A percentile compares a stretch with the other conserved stretches of the same genome.
phyloP scores from a whole-genome alignment of 805 yeast genomes.

The Candida insectorum region DNA sequence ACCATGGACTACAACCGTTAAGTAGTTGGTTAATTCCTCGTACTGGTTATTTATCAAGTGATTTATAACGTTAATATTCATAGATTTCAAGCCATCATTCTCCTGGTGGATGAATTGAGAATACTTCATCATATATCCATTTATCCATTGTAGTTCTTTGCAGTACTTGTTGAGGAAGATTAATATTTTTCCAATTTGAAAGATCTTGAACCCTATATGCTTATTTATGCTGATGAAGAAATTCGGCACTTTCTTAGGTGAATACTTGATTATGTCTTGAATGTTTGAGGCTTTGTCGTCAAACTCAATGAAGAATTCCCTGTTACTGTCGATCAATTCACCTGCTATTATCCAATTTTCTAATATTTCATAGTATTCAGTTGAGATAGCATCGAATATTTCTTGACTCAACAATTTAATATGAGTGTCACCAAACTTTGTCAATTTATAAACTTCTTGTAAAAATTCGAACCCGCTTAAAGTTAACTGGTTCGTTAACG shows the following conservation, averaged over 20 bases:
- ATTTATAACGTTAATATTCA: conserved; percentile 33
- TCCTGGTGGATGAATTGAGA: conserved; percentile 25
- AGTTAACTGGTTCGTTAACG: conserved; percentile 34
- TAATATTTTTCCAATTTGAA: conserved; percentile 69
- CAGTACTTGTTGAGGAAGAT: conserved; percentile 64
- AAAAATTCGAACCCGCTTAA: conserved; percentile 51
- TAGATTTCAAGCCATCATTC: conserved; percentile 30
- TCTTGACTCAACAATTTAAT: conserved; percentile 41
- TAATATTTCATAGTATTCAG: conserved; percentile 60
- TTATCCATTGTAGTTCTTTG: conserved; percentile 64
- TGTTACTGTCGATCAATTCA: conserved; percentile 47
- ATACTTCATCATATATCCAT: conserved; percentile 36
- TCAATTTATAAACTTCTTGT: conserved; percentile 46
- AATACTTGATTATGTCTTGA: conserved; percentile 30
- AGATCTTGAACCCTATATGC: conserved; percentile 43
- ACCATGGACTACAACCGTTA: conserved; percentile 47
- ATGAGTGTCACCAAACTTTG: conserved; percentile 61
- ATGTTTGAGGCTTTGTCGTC: conserved; percentile 26
- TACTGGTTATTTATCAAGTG: conserved; percentile 41
- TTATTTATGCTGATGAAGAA: conserved; percentile 33
- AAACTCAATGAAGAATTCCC: conserved; percentile 60
- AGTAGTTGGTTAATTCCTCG: conserved; percentile 48
- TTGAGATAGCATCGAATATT: conserved; percentile 44
- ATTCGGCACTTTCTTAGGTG: conserved; percentile 39
- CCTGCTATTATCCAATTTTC: conserved; percentile 72